Evolutionary conservation across 2,329 filamentous ascomycete species (phyloP), one percentile per base, ranked within the genome.

Genomic region (Epichloe typhina): DNA sequence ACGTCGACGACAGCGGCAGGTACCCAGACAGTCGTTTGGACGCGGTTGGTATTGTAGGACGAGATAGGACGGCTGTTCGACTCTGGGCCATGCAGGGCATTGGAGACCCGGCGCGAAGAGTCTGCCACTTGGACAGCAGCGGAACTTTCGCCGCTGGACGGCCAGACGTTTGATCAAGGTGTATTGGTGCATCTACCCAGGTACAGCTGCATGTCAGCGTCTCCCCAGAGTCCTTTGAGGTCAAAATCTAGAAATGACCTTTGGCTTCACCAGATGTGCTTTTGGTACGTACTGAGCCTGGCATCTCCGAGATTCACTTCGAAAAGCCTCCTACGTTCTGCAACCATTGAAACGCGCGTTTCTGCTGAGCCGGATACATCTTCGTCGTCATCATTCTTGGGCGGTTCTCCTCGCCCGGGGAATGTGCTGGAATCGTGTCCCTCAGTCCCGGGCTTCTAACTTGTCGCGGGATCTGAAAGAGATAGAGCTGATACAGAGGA

Each of bases 301-400:
- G 11, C 13, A 15, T 40, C 41, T 35, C 40, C 49, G n/a, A 50
- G 51, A 6, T 45, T 48, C 11, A 31, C 43, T 42, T 62, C 60
- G 42, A 62, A 61, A 9, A 61, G 37, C 21, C 46, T 58, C 41
- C 55, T 53, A 42, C 54, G 55, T 46, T 61, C 59, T 13, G 58
- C 58, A n/a, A 62, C 59, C 12, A 56, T 46, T 8, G 56, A 61
- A 23, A 35, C 13, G 19, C 17, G 17, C 4, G 17, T 26, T 36
- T 49, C 47, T 26, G 17, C 38, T 15, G 36, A 7, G 35, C 23
- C 19, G 19, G 17, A 23, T 38, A 17, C 44, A 6, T 46, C 35
- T 1, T 38, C 44, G 23, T 26, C 31, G 9, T 31, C 44, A 3
- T 38, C 19, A 13, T 38, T 35, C 35, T 26, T 38, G 35, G 3